Base-by-base conservation (phyloP, 306 rosid genomes). In the Cucurbita pepo region DNA sequence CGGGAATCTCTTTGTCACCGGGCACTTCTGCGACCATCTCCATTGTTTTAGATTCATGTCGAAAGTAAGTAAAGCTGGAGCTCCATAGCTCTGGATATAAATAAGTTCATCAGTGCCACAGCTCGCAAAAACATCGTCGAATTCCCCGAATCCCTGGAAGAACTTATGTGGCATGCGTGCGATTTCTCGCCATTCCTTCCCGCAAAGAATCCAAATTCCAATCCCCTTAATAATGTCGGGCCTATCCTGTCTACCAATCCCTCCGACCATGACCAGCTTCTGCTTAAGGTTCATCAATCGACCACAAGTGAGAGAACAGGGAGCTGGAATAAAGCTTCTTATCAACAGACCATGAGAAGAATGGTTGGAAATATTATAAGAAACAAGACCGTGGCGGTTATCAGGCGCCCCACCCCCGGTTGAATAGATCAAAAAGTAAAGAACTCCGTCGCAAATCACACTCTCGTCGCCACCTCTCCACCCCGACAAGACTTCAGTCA, bases 401-500 rank as follows among this genome's bases (percentile, higher is more conserved):
- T 85, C 96, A 0, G 86, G 81, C 0, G n/a, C 56, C 45, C 85
- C 87, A 3, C 80, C 89, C 6, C 96, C 97, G 0, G 92, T 88
- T 37, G 96, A 81, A 85, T 95, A 89, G 59, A 89, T 89, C 77
- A 95, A 52, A 69, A 91, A 86, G 85, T 88, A 91, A 76, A 95
- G 77, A 73, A 89, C 83, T 71, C 90, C 96, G 74, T 84, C 88
- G 75, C 97, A 95, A 57, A 89, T 91, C 73, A 91, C 91, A 70
- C 97, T 88, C 86, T 89, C 97, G 15, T 89, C 89, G 51, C 97
- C 99, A 66, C 96, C 96, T 76, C 99, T 89, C 99, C 99, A 95
- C 41, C 97, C 97, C 15, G 78, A 67, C 81, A 95, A 79, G 64
- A 88, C 88, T 82, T 95, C 99, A 1, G 91, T 78, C 84, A 82